Evolutionary conservation across 129 eudicot genomes (phyloP), one percentile per base, ranked within the genome.

Genomic region (Ambrosia trifida): DNA sequence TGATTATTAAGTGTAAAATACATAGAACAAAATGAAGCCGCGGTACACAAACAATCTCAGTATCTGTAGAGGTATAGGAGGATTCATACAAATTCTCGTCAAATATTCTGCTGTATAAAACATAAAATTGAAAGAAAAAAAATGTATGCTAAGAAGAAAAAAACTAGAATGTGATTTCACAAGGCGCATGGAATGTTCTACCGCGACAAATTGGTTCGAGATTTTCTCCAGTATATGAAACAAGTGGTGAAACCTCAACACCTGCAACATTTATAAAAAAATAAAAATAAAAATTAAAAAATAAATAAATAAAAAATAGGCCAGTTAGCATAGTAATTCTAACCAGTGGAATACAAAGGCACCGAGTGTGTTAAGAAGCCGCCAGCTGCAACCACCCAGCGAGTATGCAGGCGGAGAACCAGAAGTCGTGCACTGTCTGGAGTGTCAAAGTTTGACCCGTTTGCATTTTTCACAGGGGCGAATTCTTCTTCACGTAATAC

Each of bases 361-460:
- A 95, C 99, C 2, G 99, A 95, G 76, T 95, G 99, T 14, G 99
- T 95, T 80, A 95, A 75, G 81, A 95, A 95, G 61, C 99, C 99
- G 18, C 99, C 99, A 14, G 99, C 99, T 69, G 97, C 97, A 75
- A 84, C 88, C 81, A 95, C 99, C 99, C 99, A 94, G 40, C 99
- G 96, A 59, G 97, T 76, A 70, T 95, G 99, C 70, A 95, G 89
- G 73, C 99, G 97, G 58, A 95, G 99, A 71, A 88, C 81, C 44
- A 95, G 86, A 66, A 95, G 83, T 33, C 89, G 82, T 43, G 99
- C 99, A 78, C 97, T 95, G 57, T 95, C 99, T 43, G 99, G 99
- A 64, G 99, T 95, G 77, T 95, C 99, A 81, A 75, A 85, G 80
- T 90, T 90, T 68, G 97, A 79, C 44, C 99, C 99, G 40, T 87